Evolutionary conservation across 345 rosid species (phyloP).

Genomic region (Viola odorata): DNA sequence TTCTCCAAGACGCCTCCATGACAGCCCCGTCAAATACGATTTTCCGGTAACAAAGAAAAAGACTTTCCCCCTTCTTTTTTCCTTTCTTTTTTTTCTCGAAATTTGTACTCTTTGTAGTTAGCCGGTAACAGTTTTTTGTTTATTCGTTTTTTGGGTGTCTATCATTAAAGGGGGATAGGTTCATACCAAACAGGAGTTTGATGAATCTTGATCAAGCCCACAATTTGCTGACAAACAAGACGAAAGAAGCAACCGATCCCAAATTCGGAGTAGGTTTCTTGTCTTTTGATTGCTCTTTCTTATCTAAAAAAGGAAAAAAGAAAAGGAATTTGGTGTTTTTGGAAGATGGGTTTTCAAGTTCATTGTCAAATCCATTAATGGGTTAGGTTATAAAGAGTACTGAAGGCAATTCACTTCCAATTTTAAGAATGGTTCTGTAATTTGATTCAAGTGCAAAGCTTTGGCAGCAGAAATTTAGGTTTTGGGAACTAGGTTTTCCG

Average conservation of each 20-base stretch:
- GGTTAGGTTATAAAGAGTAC: not conserved
- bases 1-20: conserved; percentile 42
- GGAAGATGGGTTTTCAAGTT: not conserved
- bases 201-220: conserved; percentile 61
- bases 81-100: not conserved
- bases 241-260: conserved; percentile 11
- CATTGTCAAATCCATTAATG: not conserved
- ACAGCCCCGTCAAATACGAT: conserved; percentile 26
- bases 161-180: conserved; percentile 41
- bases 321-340: not conserved
- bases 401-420: not conserved
- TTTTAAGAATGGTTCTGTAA: not conserved
- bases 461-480: too few species aligned
- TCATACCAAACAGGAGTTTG: conserved; percentile 47
- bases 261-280: conserved; percentile 24
- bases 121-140: conserved; percentile 1
- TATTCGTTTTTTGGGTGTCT: conserved; percentile 5
- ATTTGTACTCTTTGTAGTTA: not conserved
- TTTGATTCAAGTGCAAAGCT: too few species aligned
- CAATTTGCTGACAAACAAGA: conserved; percentile 34
- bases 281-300: not conserved
- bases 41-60: conserved; percentile 23
- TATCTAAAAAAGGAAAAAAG: too few species aligned
- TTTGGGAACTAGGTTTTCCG: too few species aligned
- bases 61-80: not conserved